Conservation (phyloP, 495 filamentous ascomycete species). For the Collariella sp. region DNA sequence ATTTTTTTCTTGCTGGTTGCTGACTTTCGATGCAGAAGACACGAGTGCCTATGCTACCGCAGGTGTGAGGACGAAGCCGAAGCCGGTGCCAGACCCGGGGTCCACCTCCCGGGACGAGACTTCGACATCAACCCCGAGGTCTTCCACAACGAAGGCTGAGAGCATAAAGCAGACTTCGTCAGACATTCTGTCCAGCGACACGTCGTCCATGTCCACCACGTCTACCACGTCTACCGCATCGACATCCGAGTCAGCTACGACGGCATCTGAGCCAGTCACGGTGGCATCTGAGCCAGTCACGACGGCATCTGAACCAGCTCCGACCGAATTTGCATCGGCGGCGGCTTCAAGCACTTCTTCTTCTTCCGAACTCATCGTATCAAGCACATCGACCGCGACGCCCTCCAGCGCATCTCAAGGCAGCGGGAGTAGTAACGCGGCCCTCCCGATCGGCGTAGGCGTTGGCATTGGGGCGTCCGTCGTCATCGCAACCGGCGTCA, state of each 20-base stretch:
- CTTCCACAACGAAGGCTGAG: not conserved
- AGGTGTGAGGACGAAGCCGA: not conserved
- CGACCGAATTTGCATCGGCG: no score
- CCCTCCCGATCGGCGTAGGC: constrained; percentile 18
- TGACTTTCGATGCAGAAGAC: not conserved
- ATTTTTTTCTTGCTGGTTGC: not conserved
- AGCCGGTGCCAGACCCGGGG: not conserved
- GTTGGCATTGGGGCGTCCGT: constrained; percentile 13
- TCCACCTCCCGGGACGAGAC: not conserved
- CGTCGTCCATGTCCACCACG: no score
- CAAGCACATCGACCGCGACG: not conserved
- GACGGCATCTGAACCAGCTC: no score
- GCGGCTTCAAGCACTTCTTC: not conserved
- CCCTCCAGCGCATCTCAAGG: not conserved
- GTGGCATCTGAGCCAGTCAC: no score
- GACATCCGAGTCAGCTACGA: no score
- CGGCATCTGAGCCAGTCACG: no score
- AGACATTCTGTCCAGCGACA: no score
- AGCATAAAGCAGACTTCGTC: not conserved
- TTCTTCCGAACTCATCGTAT: not conserved
- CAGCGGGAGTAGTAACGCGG: not conserved
- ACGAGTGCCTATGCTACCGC: not conserved
- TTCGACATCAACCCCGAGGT: not conserved
- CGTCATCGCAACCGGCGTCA: constrained; percentile 8
- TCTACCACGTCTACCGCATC: no score